Percentiles rank a stretch among this genome's conserved stretches.
Evolutionary conservation across 2,329 filamentous ascomycete species (phyloP).

Genomic region (Diaporthe citrichinensis): DNA sequence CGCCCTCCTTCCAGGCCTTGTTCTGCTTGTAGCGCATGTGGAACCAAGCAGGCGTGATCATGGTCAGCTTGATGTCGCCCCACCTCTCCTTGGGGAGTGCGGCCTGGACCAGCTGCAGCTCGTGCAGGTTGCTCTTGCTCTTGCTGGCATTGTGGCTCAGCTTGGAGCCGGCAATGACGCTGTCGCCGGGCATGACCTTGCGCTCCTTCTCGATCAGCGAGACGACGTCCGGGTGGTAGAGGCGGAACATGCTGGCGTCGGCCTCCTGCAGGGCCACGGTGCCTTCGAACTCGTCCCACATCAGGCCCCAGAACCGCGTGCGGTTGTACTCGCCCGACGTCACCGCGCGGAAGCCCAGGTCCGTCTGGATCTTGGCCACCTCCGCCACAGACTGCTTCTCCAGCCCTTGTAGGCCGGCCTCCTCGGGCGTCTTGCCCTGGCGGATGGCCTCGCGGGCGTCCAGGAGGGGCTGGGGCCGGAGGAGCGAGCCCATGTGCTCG

Average conservation of each 20-base stretch:
- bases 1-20: conserved; percentile 68
- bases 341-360: conserved; percentile 76
- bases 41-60: conserved; percentile 68
- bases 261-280: conserved; percentile 64
- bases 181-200: conserved; percentile 70
- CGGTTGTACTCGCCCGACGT: conserved; percentile 79
- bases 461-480: conserved; percentile 52
- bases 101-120: conserved; percentile 63
- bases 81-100: conserved; percentile 62
- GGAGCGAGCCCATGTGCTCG: conserved; percentile 54
- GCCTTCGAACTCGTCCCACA: conserved; percentile 68
- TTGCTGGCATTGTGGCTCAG: conserved; percentile 58
- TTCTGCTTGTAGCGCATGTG: conserved; percentile 70
- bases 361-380: conserved; percentile 77
- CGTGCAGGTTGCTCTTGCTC: conserved; percentile 63
- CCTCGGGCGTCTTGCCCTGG: conserved; percentile 65
- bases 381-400: conserved; percentile 77
- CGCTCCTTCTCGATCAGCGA: conserved; percentile 66
- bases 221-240: conserved; percentile 69
- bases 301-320: conserved; percentile 66
- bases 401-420: conserved; percentile 68
- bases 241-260: conserved; percentile 65
- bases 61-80: conserved; percentile 67
- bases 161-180: conserved; percentile 66
- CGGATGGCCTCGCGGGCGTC: conserved; percentile 71